Evolutionary conservation across 1,284 basidiomycete genomes (phyloP).

Genomic region (Cryptococcus sp.): DNA sequence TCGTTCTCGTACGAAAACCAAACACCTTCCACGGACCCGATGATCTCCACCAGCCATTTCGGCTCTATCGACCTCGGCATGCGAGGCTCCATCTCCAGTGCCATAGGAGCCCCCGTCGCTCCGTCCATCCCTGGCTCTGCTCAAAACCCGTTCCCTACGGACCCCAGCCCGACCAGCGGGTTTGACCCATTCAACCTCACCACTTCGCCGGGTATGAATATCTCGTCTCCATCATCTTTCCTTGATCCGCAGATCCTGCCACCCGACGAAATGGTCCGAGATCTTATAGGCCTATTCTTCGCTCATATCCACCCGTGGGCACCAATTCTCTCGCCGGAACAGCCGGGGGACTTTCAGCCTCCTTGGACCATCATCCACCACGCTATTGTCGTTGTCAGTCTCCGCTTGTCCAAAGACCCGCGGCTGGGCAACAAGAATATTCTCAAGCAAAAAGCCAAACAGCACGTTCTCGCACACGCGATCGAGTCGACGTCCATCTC

Average conservation of each 20-base stretch:
- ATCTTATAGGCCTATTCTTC: constrained; percentile 48
- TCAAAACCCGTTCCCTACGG: constrained; percentile 2
- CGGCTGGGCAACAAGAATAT: constrained; percentile 35
- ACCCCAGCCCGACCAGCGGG: constrained; percentile 12
- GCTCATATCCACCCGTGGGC: constrained; percentile 51
- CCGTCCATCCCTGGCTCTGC: not conserved
- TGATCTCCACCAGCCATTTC: constrained; percentile 5
- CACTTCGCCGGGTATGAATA: constrained; percentile 30
- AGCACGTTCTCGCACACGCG: constrained; percentile 50
- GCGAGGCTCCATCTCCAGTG: constrained; percentile 7
- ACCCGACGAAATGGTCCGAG: constrained; percentile 49
- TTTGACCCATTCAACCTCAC: constrained; percentile 31
- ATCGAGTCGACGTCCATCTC: constrained; percentile 50
- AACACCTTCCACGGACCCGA: constrained; percentile 14
- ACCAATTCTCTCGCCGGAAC: constrained; percentile 45
- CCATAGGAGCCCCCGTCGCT: constrained; percentile 4
- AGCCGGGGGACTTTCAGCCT: constrained; percentile 26
- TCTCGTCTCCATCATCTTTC: constrained; percentile 34
- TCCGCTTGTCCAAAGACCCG: constrained; percentile 47
- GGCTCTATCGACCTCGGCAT: constrained; percentile 2
- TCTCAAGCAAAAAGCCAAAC: constrained; percentile 46
- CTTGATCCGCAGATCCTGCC: constrained; percentile 48
- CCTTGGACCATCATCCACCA: constrained; percentile 52
- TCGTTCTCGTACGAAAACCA: constrained; percentile 21
- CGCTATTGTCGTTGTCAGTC: constrained; percentile 51